Percentiles rank a stretch among this genome's conserved stretches.
Conservation (phyloP, 257 asterid species). For the Petunia axillaris region DNA sequence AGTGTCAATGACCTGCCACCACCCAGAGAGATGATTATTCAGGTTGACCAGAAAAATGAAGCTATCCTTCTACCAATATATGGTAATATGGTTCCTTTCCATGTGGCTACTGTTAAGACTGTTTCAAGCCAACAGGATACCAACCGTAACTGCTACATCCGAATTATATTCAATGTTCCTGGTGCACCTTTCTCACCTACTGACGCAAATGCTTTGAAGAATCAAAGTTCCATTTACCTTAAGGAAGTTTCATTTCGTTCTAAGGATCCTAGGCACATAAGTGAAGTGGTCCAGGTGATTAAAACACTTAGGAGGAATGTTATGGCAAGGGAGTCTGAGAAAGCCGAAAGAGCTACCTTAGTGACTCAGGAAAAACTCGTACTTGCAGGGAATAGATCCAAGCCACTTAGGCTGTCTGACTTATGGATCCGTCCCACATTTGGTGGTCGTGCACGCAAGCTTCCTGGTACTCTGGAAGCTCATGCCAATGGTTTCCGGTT, state of each 20-base stretch:
- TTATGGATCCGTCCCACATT: slow-evolving; percentile 30
- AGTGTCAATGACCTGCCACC: slow-evolving; percentile 34
- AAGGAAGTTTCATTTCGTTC: slow-evolving; percentile 35
- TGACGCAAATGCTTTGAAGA: slow-evolving; percentile 25
- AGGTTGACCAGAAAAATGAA: slow-evolving; percentile 36
- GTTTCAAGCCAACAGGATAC: slow-evolving; percentile 37
- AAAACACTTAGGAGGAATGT: slow-evolving; percentile 31
- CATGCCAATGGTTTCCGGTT: slow-evolving; percentile 32
- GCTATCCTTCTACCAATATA: slow-evolving; percentile 30
- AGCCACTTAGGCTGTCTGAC: slow-evolving; percentile 27
- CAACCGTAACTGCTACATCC: slow-evolving; percentile 33
- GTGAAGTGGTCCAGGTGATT: slow-evolving; percentile 27
- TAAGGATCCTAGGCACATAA: slow-evolving; percentile 32
- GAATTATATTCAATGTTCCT: slow-evolving; percentile 33
- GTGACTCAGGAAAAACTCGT: slow-evolving; percentile 33
- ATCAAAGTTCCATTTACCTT: slow-evolving; percentile 29
- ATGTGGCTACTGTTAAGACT: slow-evolving; percentile 32
- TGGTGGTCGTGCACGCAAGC: slow-evolving; percentile 37
- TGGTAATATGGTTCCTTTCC: slow-evolving; percentile 36
- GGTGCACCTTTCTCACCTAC: slow-evolving; percentile 28
- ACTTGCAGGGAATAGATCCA: slow-evolving; percentile 30
- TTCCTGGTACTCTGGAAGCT: slow-evolving; percentile 31
- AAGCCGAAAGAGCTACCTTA: slow-evolving; percentile 31
- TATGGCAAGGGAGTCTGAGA: slow-evolving; percentile 30
- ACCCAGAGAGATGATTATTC: slow-evolving; percentile 33